Evolutionary conservation across 2,329 filamentous ascomycete species (phyloP).

Genomic region (Colletotrichum cuscutae): DNA sequence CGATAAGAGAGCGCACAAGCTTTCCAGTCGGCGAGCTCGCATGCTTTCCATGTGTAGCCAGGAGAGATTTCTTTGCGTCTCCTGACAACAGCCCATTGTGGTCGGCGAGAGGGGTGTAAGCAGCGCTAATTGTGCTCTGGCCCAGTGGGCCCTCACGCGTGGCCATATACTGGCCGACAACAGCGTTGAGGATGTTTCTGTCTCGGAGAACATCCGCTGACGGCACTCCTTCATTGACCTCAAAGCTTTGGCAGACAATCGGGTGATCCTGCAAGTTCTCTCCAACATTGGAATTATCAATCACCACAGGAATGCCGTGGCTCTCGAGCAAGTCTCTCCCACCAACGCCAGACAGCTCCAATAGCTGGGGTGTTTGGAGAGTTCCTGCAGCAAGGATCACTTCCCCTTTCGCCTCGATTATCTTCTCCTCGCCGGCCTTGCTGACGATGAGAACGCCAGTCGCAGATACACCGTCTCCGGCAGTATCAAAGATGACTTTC

Average conservation of each 20-base stretch:
- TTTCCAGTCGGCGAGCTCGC: constrained; percentile 32
- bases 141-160: constrained; percentile 47
- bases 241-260: constrained; percentile 49
- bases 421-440: constrained; percentile 25
- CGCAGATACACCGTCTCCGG: neutral
- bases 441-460: constrained; percentile 17
- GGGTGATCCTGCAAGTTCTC: constrained; percentile 55
- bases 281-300: constrained; percentile 49
- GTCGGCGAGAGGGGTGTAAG: constrained; percentile 48
- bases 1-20: constrained; percentile 41
- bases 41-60: constrained; percentile 35
- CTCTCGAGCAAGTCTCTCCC: constrained; percentile 43
- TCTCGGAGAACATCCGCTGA: constrained; percentile 49
- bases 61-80: constrained; percentile 39
- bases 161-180: constrained; percentile 48
- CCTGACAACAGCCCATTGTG: constrained; percentile 39
- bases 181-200: constrained; percentile 42
- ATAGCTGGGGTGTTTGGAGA: constrained; percentile 52
- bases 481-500: constrained; percentile 8
- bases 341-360: constrained; percentile 56
- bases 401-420: constrained; percentile 44
- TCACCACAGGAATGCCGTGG: constrained; percentile 42
- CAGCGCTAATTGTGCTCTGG: constrained; percentile 30
- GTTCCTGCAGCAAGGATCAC: constrained; percentile 54
- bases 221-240: constrained; percentile 51